These are phyloP conservation scores for Akanthomyces uredinophilus DNA, from an alignment of 2,329 filamentous ascomycete genomes.

Conservation along the genomic window DNA sequence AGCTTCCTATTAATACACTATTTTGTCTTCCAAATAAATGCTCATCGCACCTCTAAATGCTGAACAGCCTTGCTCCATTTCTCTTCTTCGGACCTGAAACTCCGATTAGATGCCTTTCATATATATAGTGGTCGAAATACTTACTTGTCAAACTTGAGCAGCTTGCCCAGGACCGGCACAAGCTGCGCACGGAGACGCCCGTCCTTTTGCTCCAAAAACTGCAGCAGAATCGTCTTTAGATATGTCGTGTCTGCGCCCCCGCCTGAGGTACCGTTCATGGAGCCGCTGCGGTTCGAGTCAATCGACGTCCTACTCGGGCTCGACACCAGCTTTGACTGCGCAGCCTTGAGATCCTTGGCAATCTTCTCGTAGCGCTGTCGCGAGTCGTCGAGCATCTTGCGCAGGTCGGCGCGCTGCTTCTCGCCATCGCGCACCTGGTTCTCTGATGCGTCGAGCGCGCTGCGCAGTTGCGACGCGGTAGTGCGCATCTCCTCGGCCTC, in stretches of 20 bases:
- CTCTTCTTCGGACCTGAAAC: slow-evolving; percentile 22
- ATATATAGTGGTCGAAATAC: slow-evolving; percentile 23
- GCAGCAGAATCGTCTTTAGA: slow-evolving; percentile 73
- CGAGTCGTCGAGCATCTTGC: slow-evolving; percentile 71
- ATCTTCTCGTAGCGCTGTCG: slow-evolving; percentile 74
- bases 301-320: slow-evolving; percentile 39
- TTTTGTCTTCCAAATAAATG: no score
- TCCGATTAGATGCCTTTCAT: slow-evolving; percentile 12
- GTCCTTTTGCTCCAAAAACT: slow-evolving; percentile 78
- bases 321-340: slow-evolving; percentile 42
- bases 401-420: slow-evolving; percentile 71
- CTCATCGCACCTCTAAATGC: slow-evolving; percentile 19
- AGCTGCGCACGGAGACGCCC: slow-evolving; percentile 70
- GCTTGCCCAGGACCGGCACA: slow-evolving; percentile 70
- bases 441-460: slow-evolving; percentile 83
- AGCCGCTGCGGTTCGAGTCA: slow-evolving; percentile 42
- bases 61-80: slow-evolving; percentile 25
- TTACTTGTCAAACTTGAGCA: slow-evolving; percentile 72
- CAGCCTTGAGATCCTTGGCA: slow-evolving; percentile 57
- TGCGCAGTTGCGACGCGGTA: slow-evolving; percentile 71
- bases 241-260: slow-evolving; percentile 52
- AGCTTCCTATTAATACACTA: background rate
- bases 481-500: slow-evolving; percentile 72
- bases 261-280: slow-evolving; percentile 27
- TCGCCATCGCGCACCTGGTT: slow-evolving; percentile 78